These are phyloP conservation scores for Mycena amicta DNA, from an alignment of 768 basidiomycete species.

Conservation along the genomic window DNA sequence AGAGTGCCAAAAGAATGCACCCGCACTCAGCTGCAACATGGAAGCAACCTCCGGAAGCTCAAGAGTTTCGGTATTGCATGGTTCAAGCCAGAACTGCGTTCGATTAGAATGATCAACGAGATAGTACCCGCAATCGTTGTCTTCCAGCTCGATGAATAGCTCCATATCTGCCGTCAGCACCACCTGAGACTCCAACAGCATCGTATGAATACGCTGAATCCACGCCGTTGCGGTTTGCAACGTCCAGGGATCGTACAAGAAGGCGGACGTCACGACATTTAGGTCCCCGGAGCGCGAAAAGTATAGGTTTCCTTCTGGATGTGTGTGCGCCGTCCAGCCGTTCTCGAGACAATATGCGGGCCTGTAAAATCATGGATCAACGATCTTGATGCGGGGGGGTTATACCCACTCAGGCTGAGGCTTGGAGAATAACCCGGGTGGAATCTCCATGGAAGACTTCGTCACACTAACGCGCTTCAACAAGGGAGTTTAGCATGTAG, in stretches of 20 bases:
- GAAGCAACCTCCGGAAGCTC: constrained; percentile 48
- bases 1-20: background rate
- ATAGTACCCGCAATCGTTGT: constrained; percentile 55
- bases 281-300: constrained; percentile 40
- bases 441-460: constrained; percentile 2
- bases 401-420: constrained; percentile 12
- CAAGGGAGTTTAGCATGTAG: background rate
- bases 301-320: constrained; percentile 66
- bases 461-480: constrained; percentile 2
- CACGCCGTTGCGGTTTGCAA: no score
- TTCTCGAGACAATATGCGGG: constrained; percentile 34
- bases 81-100: constrained; percentile 61
- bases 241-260: constrained; percentile 48
- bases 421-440: constrained; percentile 6
- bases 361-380: background rate
- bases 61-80: constrained; percentile 42
- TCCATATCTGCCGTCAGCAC: constrained; percentile 44
- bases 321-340: constrained; percentile 48
- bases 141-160: constrained; percentile 51
- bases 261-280: constrained; percentile 55
- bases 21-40: constrained; percentile 51
- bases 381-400: background rate
- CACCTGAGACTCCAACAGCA: no score
- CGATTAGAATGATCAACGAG: constrained; percentile 51
- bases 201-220: no score